Evolutionary conservation across 805 yeast genomes (phyloP), one percentile per base, ranked within the genome.

Genomic region (Millerozyma acaciae): DNA sequence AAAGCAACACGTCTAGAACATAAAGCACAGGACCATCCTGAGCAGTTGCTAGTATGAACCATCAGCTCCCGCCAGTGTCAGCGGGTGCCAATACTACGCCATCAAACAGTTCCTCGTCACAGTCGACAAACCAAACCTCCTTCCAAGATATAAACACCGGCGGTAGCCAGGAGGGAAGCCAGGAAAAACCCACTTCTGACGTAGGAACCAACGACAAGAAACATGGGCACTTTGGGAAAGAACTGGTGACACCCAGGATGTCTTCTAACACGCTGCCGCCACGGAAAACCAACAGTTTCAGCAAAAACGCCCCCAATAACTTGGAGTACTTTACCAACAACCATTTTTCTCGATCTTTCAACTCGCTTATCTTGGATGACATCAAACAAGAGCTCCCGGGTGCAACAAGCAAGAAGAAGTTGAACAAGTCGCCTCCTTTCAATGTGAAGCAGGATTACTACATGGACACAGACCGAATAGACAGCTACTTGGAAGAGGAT

Each of bases 381-480:
- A 38, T 47, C 28, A 52, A 48, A 5, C 57, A 56, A 19, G 57
- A 50, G 5, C 32, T 44, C 24, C 7, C 7, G 7, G 13, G 13
- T 10, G 21, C 21, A 10, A 23, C 35, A 5, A 26, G 20, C 16
- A 34, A 22, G 10, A 47, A 45, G 36, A 52, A 51, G 33, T 47
- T 62, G 26, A 65, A 60, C 39, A 65, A 65, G 43, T 60, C 66
- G 13, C 71, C 71, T 8, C 68, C 69, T 1, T 64, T 65, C 45
- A 62, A 62, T 38, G 51, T 62, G 31, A 62, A 63, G 34, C 53
- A 55, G 17, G 59, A 52, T 39, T 34, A 42, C n/a, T 45, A 44
- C 20, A 34, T 35, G 16, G 49, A 39, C 6, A 51, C 46, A 20
- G 48, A 50, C n/a, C 28, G 28, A 12, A 44, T 51, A n/a, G 61